Evolutionary conservation across 1,284 basidiomycete genomes (phyloP).

Genomic region (Ganoderma leucocontextum): DNA sequence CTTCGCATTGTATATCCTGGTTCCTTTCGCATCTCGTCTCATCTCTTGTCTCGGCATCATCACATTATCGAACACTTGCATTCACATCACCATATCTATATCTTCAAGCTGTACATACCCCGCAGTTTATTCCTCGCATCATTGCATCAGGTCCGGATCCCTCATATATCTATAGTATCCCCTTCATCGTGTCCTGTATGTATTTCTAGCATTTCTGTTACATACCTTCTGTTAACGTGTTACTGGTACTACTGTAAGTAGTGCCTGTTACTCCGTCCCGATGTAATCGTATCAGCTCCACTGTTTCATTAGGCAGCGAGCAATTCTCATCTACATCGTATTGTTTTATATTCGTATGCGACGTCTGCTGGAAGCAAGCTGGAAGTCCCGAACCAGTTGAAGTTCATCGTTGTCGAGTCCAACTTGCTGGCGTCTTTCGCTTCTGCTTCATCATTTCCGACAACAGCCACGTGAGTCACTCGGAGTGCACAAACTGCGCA

Average conservation of each 20-base stretch:
- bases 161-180: neutral
- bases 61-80: neutral
- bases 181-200: neutral
- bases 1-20: neutral
- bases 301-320: neutral
- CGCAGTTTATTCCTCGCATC: neutral
- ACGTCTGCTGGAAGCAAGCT: neutral
- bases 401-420: too few species aligned
- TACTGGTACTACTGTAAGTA: too few species aligned
- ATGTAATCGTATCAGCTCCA: neutral
- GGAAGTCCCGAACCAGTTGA: too few species aligned
- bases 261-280: neutral
- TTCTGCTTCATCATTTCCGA: neutral
- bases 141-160: neutral
- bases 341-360: neutral
- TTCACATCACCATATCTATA: neutral
- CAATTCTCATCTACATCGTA: neutral
- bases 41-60: neutral
- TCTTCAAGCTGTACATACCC: neutral
- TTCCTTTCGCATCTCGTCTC: neutral
- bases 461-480: neutral
- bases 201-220: neutral
- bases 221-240: neutral
- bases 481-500: neutral
- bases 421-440: neutral